Conservation (phyloP, 1,284 basidiomycete genomes). For the Tilletiopsis washingtonensis region DNA sequence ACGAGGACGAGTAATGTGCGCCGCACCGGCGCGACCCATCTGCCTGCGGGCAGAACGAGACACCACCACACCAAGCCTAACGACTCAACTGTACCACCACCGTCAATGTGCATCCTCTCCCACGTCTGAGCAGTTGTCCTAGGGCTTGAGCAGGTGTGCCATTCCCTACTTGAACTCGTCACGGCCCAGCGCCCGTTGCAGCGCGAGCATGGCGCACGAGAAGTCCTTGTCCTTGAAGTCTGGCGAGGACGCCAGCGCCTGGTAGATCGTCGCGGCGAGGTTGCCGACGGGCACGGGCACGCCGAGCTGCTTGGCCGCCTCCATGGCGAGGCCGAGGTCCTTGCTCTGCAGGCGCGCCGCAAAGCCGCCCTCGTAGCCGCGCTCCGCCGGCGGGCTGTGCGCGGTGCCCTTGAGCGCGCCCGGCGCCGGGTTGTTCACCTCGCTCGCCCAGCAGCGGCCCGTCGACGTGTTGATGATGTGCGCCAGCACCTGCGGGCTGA, state of each 20-base stretch:
- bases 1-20: neutral
- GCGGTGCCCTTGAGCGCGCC: constrained; percentile 56
- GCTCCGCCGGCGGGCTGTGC: constrained; percentile 70
- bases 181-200: neutral
- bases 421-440: constrained; percentile 79
- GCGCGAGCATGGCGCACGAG: neutral
- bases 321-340: constrained; percentile 35
- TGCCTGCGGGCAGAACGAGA: too few species aligned
- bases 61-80: too few species aligned
- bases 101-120: too few species aligned
- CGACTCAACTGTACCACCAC: too few species aligned
- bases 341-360: constrained; percentile 23
- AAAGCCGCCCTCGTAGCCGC: constrained; percentile 61
- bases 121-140: too few species aligned
- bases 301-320: constrained; percentile 27
- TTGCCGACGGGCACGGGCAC: constrained; percentile 31
- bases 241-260: constrained; percentile 12
- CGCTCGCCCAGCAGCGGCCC: constrained; percentile 66
- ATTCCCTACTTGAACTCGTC: neutral
- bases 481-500: constrained; percentile 29
- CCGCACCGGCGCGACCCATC: too few species aligned
- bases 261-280: constrained; percentile 27
- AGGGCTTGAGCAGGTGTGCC: too few species aligned
- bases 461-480: constrained; percentile 41
- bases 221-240: neutral